phyloP scores from a whole-genome alignment of 1,284 basidiomycete species.

The Calocybe gambosa region DNA sequence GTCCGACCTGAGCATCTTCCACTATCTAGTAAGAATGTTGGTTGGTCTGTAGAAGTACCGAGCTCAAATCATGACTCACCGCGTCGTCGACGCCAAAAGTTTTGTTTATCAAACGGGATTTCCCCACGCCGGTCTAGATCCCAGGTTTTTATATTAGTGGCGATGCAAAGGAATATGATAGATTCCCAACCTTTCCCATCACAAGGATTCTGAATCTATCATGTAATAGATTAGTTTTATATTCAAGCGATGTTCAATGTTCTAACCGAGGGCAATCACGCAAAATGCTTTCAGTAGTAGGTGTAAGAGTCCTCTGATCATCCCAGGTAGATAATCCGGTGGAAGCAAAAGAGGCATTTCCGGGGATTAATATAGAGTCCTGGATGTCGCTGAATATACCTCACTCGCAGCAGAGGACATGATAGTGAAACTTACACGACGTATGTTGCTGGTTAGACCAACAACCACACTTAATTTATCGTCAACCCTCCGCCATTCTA shows the following conservation, averaged over 20 bases:
- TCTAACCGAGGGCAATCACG: constrained; percentile 11
- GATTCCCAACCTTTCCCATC: constrained; percentile 13
- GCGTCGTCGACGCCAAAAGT: constrained; percentile 20
- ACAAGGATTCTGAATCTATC: constrained; percentile 15
- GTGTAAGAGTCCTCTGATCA: constrained; percentile 3
- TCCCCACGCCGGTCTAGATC: constrained; percentile 20
- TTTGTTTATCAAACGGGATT: constrained; percentile 21
- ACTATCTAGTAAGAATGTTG: constrained; percentile 15
- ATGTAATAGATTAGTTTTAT: neutral
- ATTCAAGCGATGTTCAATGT: neutral
- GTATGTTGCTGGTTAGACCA: constrained; percentile 3
- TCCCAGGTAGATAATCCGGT: neutral
- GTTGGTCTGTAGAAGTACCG: neutral
- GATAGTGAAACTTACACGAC: neutral
- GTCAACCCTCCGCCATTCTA: constrained; percentile 8
- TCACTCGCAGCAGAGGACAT: neutral
- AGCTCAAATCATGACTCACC: constrained; percentile 7
- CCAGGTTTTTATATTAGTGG: neutral
- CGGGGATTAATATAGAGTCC: neutral
- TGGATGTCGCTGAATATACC: neutral
- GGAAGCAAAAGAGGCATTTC: neutral
- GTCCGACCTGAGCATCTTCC: constrained; percentile 15
- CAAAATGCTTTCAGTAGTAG: constrained; percentile 14
- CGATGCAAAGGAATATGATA: neutral
- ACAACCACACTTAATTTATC: constrained; percentile 3